A percentile compares a stretch with the other conserved stretches of the same genome.
Conservation (phyloP, 83 land plant genomes). For the Isoetes engelmannii region DNA sequence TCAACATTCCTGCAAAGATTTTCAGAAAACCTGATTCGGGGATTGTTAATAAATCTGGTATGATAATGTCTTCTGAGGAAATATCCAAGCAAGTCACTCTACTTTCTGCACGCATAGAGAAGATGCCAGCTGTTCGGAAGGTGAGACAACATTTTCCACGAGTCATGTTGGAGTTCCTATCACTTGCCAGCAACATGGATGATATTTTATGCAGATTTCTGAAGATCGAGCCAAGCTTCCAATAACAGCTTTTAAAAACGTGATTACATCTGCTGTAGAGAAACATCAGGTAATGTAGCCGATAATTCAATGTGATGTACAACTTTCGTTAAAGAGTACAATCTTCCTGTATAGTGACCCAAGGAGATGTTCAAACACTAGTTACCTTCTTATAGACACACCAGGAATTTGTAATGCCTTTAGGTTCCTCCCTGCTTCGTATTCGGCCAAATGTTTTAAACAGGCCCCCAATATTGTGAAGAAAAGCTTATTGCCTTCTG, state of each 20-base stretch:
- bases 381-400: no score
- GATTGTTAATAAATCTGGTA: not conserved
- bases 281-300: slow-evolving; percentile 57
- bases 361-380: no score
- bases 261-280: slow-evolving; percentile 59
- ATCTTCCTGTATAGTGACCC: not conserved
- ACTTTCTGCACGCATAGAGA: slow-evolving; percentile 41
- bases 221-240: slow-evolving; percentile 76
- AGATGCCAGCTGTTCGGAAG: slow-evolving; percentile 49
- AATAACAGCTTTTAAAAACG: slow-evolving; percentile 65
- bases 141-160: slow-evolving; percentile 23
- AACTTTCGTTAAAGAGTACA: not conserved
- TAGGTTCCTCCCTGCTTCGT: no score
- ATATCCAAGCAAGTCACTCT: slow-evolving; percentile 49
- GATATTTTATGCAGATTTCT: slow-evolving; percentile 38
- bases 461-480: no score
- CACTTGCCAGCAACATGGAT: not conserved
- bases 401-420: no score
- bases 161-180: slow-evolving; percentile 1
- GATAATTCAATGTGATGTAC: slow-evolving; percentile 5
- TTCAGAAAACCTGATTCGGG: not conserved
- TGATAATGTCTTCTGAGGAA: slow-evolving; percentile 35
- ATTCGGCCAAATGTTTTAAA: no score
- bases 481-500: no score
- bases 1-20: not conserved